phyloP scores from a whole-genome alignment of 805 yeast species.

The Saccharomyces cerevisiae region DNA sequence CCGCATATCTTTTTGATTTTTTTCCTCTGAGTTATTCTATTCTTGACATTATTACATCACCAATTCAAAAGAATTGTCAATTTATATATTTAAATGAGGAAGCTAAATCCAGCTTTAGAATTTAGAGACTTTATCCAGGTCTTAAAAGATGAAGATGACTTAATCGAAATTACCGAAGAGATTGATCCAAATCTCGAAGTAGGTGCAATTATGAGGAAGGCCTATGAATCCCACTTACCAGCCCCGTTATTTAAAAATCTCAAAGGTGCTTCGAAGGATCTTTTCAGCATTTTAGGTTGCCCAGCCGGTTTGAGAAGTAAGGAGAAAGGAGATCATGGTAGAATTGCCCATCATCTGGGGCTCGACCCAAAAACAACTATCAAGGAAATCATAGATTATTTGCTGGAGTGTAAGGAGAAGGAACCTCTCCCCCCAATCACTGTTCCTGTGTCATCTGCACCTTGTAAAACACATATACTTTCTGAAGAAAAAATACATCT shows the following conservation, averaged over 20 bases:
- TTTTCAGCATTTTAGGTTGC: constrained; percentile 21
- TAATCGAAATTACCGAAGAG: constrained; percentile 19
- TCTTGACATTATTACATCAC: not conserved
- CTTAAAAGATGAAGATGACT: constrained; percentile 18
- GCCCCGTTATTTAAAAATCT: constrained; percentile 22
- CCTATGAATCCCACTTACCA: constrained; percentile 17
- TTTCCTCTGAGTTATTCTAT: not conserved
- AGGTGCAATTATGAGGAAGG: constrained; percentile 27
- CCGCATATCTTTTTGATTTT: not conserved
- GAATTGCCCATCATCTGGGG: constrained; percentile 23
- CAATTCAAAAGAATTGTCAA: not conserved
- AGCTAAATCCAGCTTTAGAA: constrained; percentile 16
- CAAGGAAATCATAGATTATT: constrained; percentile 17
- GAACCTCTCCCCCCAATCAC: constrained; percentile 11
- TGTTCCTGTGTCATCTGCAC: constrained; percentile 12
- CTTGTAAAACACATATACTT: constrained; percentile 15
- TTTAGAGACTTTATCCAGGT: constrained; percentile 24
- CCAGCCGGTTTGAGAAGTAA: constrained; percentile 17
- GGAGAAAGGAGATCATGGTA: constrained; percentile 18
- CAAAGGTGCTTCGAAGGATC: constrained; percentile 10
- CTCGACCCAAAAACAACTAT: constrained; percentile 18
- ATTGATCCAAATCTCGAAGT: constrained; percentile 24
- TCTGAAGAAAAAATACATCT: constrained; percentile 18
- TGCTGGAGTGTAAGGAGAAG: constrained; percentile 15
- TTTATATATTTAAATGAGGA: not conserved